phyloP scores from a whole-genome alignment of 345 rosid genomes.

The Sisymbrium altissimum region DNA sequence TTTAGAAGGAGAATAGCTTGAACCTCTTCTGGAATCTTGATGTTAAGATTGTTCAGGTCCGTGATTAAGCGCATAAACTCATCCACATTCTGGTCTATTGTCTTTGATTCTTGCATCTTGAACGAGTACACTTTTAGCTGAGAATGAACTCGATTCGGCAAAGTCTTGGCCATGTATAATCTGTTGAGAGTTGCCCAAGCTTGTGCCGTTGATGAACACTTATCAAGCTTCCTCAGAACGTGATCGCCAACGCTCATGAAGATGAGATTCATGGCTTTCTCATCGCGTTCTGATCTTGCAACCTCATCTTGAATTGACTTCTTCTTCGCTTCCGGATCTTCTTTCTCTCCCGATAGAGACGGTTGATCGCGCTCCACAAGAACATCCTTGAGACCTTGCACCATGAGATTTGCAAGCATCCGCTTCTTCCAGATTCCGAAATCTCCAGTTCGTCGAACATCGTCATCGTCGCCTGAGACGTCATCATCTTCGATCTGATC shows the following conservation, averaged over 20 bases:
- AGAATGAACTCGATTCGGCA: background rate
- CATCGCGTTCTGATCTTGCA: background rate
- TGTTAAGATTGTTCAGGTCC: background rate
- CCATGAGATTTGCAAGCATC: background rate
- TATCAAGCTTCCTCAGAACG: background rate
- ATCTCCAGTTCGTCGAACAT: too few relatives aligned
- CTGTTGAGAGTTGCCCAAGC: background rate
- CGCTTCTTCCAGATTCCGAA: too few relatives aligned
- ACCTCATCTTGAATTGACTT: background rate
- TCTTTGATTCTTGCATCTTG: background rate
- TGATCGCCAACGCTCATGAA: background rate
- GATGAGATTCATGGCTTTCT: background rate
- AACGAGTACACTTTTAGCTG: background rate
- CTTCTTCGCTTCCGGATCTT: background rate
- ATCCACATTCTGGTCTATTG: background rate
- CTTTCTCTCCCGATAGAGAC: background rate
- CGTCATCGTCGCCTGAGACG: too few relatives aligned
- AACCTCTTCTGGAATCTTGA: too few relatives aligned
- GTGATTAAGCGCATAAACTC: background rate
- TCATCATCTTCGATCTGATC: too few relatives aligned
- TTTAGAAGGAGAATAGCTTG: background rate
- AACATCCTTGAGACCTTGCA: background rate
- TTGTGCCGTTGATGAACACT: background rate
- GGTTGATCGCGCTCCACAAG: background rate
- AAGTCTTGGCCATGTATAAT: background rate